Conservation (phyloP, 2,329 filamentous ascomycete species). For the Penicillium digitatum region DNA sequence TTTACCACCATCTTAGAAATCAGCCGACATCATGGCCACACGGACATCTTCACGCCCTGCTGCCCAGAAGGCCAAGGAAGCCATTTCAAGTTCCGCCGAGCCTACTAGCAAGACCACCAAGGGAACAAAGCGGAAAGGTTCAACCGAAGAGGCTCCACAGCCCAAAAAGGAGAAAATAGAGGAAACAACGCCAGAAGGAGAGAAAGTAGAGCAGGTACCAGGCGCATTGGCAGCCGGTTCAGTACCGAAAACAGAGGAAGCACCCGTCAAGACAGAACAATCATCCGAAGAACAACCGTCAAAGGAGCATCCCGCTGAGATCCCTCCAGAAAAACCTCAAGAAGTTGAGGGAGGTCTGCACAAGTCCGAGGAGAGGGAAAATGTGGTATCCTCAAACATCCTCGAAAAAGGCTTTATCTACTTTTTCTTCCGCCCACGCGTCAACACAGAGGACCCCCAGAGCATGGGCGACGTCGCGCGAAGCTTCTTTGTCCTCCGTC, state of each 20-base stretch:
- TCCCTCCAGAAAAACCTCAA: slow-evolving; percentile 8
- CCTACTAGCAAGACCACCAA: slow-evolving; percentile 26
- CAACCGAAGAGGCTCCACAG: slow-evolving; percentile 22
- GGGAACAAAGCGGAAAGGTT: slow-evolving; percentile 42
- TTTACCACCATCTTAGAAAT: neutral
- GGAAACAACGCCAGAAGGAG: slow-evolving; percentile 16
- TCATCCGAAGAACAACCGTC: slow-evolving; percentile 6
- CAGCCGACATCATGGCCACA: slow-evolving; percentile 25
- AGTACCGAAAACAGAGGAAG: slow-evolving; percentile 8
- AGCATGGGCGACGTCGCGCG: slow-evolving; percentile 69
- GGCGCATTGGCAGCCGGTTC: neutral
- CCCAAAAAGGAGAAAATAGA: slow-evolving; percentile 41
- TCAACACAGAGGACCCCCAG: slow-evolving; percentile 66
- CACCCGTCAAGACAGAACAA: slow-evolving; percentile 11
- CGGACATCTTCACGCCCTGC: slow-evolving; percentile 43
- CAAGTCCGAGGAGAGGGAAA: slow-evolving; percentile 50
- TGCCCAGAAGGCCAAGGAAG: slow-evolving; percentile 43
- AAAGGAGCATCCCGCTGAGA: slow-evolving; percentile 13
- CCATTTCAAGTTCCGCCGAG: slow-evolving; percentile 34
- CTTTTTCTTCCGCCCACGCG: slow-evolving; percentile 80
- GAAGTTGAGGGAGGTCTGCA: slow-evolving; percentile 43
- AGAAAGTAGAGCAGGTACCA: slow-evolving; percentile 18
- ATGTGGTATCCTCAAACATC: slow-evolving; percentile 57
- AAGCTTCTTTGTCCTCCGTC: slow-evolving; percentile 74
- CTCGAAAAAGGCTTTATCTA: slow-evolving; percentile 87